Base-by-base conservation (phyloP, 169 alveolate genomes). In the Plasmodium malariae region DNA sequence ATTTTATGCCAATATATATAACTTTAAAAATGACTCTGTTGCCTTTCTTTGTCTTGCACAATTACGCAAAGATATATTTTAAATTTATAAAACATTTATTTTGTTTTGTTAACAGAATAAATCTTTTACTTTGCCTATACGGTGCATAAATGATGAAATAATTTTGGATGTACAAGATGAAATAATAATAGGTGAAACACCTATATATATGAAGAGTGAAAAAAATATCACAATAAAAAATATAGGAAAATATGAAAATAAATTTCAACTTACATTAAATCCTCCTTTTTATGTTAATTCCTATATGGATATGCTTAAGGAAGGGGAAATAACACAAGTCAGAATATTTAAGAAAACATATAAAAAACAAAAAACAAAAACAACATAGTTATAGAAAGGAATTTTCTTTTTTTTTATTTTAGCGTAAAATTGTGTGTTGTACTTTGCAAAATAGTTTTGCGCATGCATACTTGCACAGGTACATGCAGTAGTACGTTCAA, bases 81-180 rank as follows among this genome's bases (percentile, higher is more conserved):
- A 34, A 54, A 26, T 40, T 14, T 26, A 19, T 17, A 54, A 36
- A 36, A 21, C n/a, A 19, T 45, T 48, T 24, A 2, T 48, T 34
- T 78, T 9, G 24, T 45, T 48, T 78, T 24, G 3, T 48, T 14
- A 71, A 45, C 45, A 78, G 89, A 55, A 40, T 12, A 78, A 62
- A 54, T 49, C 51, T 43, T 78, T 78, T 28, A 28, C 36, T 26
- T 78, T 78, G 17, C 89, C 89, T 30, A 78, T 78, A 28, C 55
- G 89, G 30, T 78, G 89, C 32, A 62, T 78, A 51, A 78, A 78
- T 43, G 76, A 78, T 78, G 78, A 78, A 62, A 30, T 78, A 1
- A 63, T 45, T 43, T 63, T 78, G 60, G 76, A 78, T 78, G 78
- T 78, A n/a, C 89, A 78, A 78, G 78, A 78, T 24, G 89, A 78